phyloP scores from a whole-genome alignment of 2,329 filamentous ascomycete genomes.

The Fusarium tanahbumbuense region DNA sequence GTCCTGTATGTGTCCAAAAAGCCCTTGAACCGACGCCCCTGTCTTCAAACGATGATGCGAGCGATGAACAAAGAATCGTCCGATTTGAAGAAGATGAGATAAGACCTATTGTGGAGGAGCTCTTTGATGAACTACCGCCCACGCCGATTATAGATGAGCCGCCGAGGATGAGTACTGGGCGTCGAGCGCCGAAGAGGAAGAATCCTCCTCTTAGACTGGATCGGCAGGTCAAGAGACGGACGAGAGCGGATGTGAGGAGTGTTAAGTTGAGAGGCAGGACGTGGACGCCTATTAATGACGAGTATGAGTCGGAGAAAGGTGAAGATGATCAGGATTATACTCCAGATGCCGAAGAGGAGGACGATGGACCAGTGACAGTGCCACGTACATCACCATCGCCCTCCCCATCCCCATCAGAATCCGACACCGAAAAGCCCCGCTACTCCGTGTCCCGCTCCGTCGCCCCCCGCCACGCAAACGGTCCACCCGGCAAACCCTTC shows the following conservation, averaged over 20 bases:
- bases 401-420: background rate
- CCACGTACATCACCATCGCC: background rate
- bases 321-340: background rate
- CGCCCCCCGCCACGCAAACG: constrained; percentile 31
- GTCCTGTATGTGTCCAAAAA: background rate
- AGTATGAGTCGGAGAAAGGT: background rate
- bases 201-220: background rate
- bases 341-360: background rate
- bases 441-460: constrained; percentile 37
- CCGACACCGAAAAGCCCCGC: constrained; percentile 15
- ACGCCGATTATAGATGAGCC: constrained; percentile 13
- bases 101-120: background rate
- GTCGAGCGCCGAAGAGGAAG: constrained; percentile 16
- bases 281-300: constrained; percentile 7
- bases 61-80: background rate
- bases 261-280: background rate
- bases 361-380: background rate
- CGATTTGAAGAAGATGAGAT: background rate
- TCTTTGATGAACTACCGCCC: constrained; percentile 26
- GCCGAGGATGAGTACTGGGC: constrained; percentile 34
- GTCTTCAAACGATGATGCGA: accelerated
- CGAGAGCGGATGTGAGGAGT: background rate
- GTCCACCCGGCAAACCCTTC: constrained; percentile 31
- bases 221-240: background rate
- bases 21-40: background rate